Conservation (phyloP, 306 rosid species). For the Vigna nakashimae region DNA sequence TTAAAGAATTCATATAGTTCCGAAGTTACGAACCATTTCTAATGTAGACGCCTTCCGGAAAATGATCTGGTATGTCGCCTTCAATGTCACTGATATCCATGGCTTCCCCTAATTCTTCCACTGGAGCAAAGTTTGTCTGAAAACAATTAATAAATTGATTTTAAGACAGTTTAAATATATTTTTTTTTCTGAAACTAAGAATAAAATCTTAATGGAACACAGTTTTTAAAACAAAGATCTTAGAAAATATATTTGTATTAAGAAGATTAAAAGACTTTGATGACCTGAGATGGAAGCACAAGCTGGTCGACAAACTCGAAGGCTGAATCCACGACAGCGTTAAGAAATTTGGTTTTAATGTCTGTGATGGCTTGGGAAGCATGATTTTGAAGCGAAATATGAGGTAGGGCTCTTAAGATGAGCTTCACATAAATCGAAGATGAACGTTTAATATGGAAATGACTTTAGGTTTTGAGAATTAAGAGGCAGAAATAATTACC, state of each 20-base stretch:
- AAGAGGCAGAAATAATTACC: conserved; percentile 9
- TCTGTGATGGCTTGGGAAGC: conserved; percentile 33
- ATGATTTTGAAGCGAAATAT: conserved; percentile 28
- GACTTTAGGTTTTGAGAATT: not conserved
- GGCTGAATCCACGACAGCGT: conserved; percentile 59
- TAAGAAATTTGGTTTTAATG: conserved; percentile 42
- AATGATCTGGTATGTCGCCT: conserved; percentile 60
- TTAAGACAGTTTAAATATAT: no score
- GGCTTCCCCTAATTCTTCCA: conserved; percentile 55
- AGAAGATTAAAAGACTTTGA: no score
- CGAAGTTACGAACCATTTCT: conserved; percentile 52
- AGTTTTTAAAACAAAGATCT: no score
- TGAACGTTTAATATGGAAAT: not conserved
- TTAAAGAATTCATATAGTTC: not conserved
- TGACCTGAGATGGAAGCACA: conserved; percentile 62
- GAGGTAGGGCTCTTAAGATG: conserved; percentile 33
- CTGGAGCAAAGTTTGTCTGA: conserved; percentile 56
- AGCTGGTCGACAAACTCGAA: conserved; percentile 57
- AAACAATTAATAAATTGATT: not conserved
- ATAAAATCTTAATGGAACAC: no score
- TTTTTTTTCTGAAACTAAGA: no score
- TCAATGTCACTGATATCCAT: conserved; percentile 36
- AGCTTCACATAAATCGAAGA: conserved; percentile 35
- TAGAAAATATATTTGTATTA: no score
- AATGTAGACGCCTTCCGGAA: conserved; percentile 59